Conservation (phyloP, 2,329 filamentous ascomycete genomes). For the Ophiostoma populinum region DNA sequence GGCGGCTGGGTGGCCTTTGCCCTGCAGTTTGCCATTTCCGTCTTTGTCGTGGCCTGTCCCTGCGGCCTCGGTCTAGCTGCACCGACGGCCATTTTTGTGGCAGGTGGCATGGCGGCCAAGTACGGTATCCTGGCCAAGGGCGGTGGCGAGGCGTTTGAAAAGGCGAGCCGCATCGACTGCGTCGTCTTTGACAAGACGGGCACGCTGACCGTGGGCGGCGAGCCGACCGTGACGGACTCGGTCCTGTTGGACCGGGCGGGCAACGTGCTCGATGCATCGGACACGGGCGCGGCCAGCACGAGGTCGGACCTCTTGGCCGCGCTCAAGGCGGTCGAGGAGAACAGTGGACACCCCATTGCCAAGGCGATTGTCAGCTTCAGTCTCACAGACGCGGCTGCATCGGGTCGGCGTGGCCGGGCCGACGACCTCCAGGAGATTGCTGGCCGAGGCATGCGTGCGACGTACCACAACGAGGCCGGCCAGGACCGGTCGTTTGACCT, state of each 20-base stretch:
- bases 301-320: slow-evolving; percentile 27
- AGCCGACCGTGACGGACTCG: slow-evolving; percentile 48
- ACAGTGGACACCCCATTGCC: slow-evolving; percentile 59
- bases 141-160: slow-evolving; percentile 72
- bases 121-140: slow-evolving; percentile 70
- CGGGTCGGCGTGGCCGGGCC: slow-evolving; percentile 15
- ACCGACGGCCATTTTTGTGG: slow-evolving; percentile 72
- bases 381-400: slow-evolving; percentile 10
- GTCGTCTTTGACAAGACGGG: slow-evolving; percentile 85
- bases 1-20: slow-evolving; percentile 60
- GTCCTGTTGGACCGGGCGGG: slow-evolving; percentile 21
- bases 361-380: slow-evolving; percentile 52
- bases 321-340: slow-evolving; percentile 46
- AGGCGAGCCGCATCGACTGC: slow-evolving; percentile 59
- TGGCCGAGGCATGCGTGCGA: slow-evolving; percentile 52
- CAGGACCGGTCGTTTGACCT: slow-evolving; percentile 25
- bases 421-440: slow-evolving; percentile 45
- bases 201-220: slow-evolving; percentile 57
- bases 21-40: slow-evolving; percentile 67
- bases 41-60: slow-evolving; percentile 75
- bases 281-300: neutral
- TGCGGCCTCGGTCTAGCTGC: slow-evolving; percentile 74
- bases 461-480: slow-evolving; percentile 17
- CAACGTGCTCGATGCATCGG: slow-evolving; percentile 4
- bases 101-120: slow-evolving; percentile 61